Conservation (phyloP, 2,329 filamentous ascomycete genomes). For the Fusarium nelsonii region DNA sequence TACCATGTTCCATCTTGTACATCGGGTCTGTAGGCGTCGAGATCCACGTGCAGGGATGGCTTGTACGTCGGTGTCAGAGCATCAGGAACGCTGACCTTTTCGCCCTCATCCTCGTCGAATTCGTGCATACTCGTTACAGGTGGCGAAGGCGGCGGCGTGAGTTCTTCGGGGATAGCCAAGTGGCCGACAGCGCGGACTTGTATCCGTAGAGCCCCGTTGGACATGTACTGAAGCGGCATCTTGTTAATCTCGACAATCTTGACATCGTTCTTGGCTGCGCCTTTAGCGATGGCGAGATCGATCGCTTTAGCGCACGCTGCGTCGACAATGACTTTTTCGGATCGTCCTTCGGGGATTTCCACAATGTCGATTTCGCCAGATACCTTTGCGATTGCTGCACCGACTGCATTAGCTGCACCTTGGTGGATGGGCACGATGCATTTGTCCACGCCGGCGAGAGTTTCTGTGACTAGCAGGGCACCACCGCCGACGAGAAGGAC, state of each 20-base stretch:
- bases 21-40: slow-evolving; percentile 50
- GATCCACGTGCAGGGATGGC: slow-evolving; percentile 50
- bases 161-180: slow-evolving; percentile 49
- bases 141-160: slow-evolving; percentile 43
- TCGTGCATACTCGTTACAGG: slow-evolving; percentile 15
- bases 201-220: slow-evolving; percentile 52
- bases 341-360: slow-evolving; percentile 58
- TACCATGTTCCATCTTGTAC: slow-evolving; percentile 52
- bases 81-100: slow-evolving; percentile 49
- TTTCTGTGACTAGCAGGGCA: slow-evolving; percentile 62
- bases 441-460: slow-evolving; percentile 62
- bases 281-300: slow-evolving; percentile 50
- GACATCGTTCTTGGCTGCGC: slow-evolving; percentile 51
- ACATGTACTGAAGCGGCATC: slow-evolving; percentile 55
- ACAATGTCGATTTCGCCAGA: slow-evolving; percentile 66
- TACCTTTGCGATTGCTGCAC: slow-evolving; percentile 69
- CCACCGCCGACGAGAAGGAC: slow-evolving; percentile 71
- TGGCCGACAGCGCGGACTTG: slow-evolving; percentile 53
- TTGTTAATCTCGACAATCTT: slow-evolving; percentile 61
- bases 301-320: slow-evolving; percentile 55
- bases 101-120: slow-evolving; percentile 40
- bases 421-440: slow-evolving; percentile 65
- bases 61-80: slow-evolving; percentile 50
- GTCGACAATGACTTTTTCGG: slow-evolving; percentile 55
- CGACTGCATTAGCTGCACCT: slow-evolving; percentile 70